Evolutionary conservation across 2,329 filamentous ascomycete genomes (phyloP).

Genomic region (Cyphellophora europaea): DNA sequence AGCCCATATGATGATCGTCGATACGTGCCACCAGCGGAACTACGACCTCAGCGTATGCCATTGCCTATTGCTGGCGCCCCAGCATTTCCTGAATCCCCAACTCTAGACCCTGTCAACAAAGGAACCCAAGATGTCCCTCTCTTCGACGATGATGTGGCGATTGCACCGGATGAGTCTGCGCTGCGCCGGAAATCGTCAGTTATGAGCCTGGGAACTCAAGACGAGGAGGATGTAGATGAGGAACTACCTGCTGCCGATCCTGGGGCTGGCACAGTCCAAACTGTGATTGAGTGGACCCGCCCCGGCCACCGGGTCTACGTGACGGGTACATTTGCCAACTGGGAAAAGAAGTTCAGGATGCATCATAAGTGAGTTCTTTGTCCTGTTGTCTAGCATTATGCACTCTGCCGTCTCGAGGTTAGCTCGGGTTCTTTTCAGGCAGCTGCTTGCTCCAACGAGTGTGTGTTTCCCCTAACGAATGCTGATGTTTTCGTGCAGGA

Average conservation of each 20-base stretch:
- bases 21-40: constrained; percentile 14
- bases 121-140: constrained; percentile 45
- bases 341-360: constrained; percentile 88
- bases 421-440: no score
- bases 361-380: constrained; percentile 64
- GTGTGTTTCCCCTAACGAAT: no score
- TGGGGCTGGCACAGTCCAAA: constrained; percentile 72
- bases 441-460: no score
- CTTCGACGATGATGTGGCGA: constrained; percentile 37
- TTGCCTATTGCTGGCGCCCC: constrained; percentile 87
- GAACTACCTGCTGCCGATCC: constrained; percentile 60
- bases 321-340: constrained; percentile 82
- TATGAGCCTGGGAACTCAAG: constrained; percentile 50
- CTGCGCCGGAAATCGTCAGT: constrained; percentile 48
- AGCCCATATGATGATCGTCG: constrained; percentile 9
- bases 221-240: constrained; percentile 67
- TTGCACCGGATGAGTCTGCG: constrained; percentile 38
- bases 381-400: constrained; percentile 16
- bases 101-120: constrained; percentile 62
- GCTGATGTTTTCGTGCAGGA: constrained; percentile 4
- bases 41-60: constrained; percentile 70
- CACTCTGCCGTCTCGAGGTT: no score
- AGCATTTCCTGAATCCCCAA: constrained; percentile 82
- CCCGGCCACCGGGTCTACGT: constrained; percentile 76
- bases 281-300: constrained; percentile 73